Evolutionary conservation across 2,329 filamentous ascomycete species (phyloP), one percentile per base, ranked within the genome.

Genomic region (Arthrinium phaeospermum): DNA sequence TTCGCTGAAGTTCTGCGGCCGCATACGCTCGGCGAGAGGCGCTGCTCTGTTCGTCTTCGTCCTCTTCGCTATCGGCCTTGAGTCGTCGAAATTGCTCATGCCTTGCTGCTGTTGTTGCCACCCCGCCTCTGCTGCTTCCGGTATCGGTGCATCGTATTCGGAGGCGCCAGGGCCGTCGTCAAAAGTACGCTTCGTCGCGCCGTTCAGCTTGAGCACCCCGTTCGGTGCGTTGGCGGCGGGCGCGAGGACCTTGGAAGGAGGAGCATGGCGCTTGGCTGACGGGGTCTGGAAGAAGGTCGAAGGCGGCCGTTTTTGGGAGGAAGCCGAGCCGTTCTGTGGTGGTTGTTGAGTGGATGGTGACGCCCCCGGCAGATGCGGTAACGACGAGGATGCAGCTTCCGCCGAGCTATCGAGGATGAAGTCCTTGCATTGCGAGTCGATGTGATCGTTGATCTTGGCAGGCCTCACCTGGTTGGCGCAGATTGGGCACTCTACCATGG

Each of bases 21-120:
- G 91, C 94, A 98, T 98, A 44, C 96, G 93, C 82, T 99, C 96
- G 2, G 96, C 95, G 24, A 99, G 86, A 0, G 96, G 96, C 12
- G 94, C 95, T 0, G 91, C 90, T 77, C 91, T 91, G 72, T 91
- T 89, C 47, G 86, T 89, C 83, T 94, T 94, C 19, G 88, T 85
- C 79, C 91, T 92, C 81, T 96, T 95, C 4, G 85, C 76, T 12
- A 85, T 78, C 19, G 86, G 82, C 37, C 84, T 84, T 70, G 82
- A 75, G 68, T 82, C 75, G 73, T 75, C 61, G 67, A 68, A 72
- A 69, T 73, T 41, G 64, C 49, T 76, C 73, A 71, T 71, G 49
- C 77, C 78, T 70, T 71, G 70, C 67, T 78, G 49, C 41, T 53
- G 24, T 30, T 53, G 53, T 22, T 61, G 53, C 4, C 27, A 34